phyloP scores from a whole-genome alignment of 164 flowering plant genomes.

The Liquidambar formosana region DNA sequence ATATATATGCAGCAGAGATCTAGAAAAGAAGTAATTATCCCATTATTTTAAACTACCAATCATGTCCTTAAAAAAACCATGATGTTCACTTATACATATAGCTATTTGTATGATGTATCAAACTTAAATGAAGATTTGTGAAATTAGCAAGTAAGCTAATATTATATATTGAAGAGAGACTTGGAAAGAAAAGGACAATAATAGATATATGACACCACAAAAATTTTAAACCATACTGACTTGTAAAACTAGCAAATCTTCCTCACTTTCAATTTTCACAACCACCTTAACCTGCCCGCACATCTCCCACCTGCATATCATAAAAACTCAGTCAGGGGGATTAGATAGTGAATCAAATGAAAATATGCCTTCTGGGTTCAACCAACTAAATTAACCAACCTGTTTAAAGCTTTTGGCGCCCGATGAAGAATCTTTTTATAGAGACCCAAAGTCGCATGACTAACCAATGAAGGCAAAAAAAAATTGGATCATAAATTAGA shows the following conservation, averaged over 20 bases:
- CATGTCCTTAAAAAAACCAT: no score
- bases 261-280: conserved; percentile 86
- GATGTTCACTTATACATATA: no score
- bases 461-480: conserved; percentile 21
- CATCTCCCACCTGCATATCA: conserved; percentile 88
- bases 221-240: conserved; percentile 34
- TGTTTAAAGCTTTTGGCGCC: conserved; percentile 84
- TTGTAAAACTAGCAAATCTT: conserved; percentile 81
- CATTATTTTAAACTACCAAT: no score
- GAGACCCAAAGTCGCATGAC: conserved; percentile 95
- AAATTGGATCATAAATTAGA: background rate
- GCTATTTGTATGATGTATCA: no score
- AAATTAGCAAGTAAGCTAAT: no score
- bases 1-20: no score
- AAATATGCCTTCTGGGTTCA: background rate
- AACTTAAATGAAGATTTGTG: no score
- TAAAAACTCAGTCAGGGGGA: background rate
- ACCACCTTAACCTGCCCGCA: conserved; percentile 99
- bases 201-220: background rate
- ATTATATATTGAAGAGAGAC: no score
- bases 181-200: background rate
- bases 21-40: no score
- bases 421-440: conserved; percentile 75
- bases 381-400: conserved; percentile 39
- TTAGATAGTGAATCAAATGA: background rate